phyloP scores from a whole-genome alignment of 768 basidiomycete genomes.

The Boletus bicolor region DNA sequence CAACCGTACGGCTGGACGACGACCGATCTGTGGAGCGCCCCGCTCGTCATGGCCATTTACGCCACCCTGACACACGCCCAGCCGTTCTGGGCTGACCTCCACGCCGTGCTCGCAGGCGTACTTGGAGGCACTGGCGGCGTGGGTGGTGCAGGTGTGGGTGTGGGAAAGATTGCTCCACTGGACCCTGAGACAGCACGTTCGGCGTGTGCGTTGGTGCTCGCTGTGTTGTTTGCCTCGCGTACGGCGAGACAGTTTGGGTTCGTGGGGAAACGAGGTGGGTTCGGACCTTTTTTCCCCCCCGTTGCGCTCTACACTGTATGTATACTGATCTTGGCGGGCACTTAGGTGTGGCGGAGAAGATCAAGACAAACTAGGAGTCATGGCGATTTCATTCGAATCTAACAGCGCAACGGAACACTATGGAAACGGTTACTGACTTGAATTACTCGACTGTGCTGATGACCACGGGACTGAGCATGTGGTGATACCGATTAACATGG shows the following conservation, averaged over 20 bases:
- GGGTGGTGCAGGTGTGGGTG: neutral
- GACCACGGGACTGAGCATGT: neutral
- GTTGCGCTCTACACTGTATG: neutral
- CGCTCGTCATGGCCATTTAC: conserved; percentile 72
- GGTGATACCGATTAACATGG: conserved; percentile 4
- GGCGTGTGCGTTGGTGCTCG: conserved; percentile 65
- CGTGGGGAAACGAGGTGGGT: conserved; percentile 17
- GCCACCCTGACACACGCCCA: conserved; percentile 84
- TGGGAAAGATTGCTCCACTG: conserved; percentile 40
- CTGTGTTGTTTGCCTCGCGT: conserved; percentile 57
- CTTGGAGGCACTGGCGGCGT: conserved; percentile 34
- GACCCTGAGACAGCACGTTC: conserved; percentile 68
- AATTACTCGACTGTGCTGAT: neutral
- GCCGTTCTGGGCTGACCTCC: conserved; percentile 72
- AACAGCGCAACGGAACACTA: neutral
- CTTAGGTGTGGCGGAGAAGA: conserved; percentile 21
- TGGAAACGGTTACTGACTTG: neutral
- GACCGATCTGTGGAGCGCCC: conserved; percentile 83
- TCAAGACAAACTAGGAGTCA: conserved; percentile 23
- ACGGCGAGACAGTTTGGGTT: conserved; percentile 61
- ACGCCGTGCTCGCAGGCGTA: conserved; percentile 44
- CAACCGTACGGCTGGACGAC: conserved; percentile 82
- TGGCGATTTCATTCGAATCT: neutral
- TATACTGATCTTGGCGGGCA: neutral
- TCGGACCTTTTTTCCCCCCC: neutral